These are phyloP conservation scores for Tylopilus vinaceipallidus DNA, from an alignment of 768 basidiomycete genomes.

Conservation along the genomic window DNA sequence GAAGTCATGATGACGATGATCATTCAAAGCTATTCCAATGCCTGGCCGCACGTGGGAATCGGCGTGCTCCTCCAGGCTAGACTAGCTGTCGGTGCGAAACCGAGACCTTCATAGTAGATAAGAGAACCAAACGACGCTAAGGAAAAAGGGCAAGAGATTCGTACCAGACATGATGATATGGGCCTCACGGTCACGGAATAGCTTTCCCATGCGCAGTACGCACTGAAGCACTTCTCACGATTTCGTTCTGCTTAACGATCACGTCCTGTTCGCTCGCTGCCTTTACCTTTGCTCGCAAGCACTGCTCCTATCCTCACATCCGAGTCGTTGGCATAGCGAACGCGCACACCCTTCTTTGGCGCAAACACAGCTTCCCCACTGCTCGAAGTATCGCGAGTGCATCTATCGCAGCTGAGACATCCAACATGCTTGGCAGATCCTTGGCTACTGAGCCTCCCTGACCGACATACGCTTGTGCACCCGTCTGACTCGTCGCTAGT, in stretches of 20 bases:
- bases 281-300: constrained; percentile 56
- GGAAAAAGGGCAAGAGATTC: constrained; percentile 45
- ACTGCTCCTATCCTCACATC: constrained; percentile 51
- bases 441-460: constrained; percentile 66
- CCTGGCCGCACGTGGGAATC: too few relatives aligned
- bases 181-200: too few relatives aligned
- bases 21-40: too few relatives aligned
- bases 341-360: constrained; percentile 81
- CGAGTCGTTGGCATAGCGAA: constrained; percentile 91
- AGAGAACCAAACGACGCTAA: constrained; percentile 41
- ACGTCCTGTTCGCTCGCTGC: constrained; percentile 68
- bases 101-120: too few relatives aligned
- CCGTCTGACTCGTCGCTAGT: too few relatives aligned
- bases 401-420: constrained; percentile 42
- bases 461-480: too few relatives aligned
- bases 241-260: constrained; percentile 80
- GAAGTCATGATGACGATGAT: too few relatives aligned
- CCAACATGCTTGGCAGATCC: constrained; percentile 47
- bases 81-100: too few relatives aligned
- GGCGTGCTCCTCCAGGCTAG: too few relatives aligned
- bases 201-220: too few relatives aligned
- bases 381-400: constrained; percentile 61
- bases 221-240: constrained; percentile 37
- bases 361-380: constrained; percentile 77
- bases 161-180: constrained; percentile 48